These are phyloP conservation scores for Fusarium denticulatum DNA, from an alignment of 2,329 filamentous ascomycete species.

Conservation along the genomic window DNA sequence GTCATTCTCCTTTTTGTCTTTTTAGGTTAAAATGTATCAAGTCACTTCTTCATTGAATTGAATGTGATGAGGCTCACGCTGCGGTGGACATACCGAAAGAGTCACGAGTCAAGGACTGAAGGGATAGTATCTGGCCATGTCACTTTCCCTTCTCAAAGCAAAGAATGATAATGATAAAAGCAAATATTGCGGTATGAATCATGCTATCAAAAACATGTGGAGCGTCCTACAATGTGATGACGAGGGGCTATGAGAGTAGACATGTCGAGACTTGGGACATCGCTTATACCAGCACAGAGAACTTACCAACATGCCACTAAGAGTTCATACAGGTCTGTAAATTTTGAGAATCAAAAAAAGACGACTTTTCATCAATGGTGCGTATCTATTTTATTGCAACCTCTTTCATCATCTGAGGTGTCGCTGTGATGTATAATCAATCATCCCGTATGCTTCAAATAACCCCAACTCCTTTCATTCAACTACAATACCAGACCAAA, in stretches of 20 bases:
- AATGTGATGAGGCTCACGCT: background rate
- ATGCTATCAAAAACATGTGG: background rate
- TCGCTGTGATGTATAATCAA: too few relatives aligned
- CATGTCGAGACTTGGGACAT: background rate
- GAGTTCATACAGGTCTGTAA: fast-evolving
- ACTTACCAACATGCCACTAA: background rate
- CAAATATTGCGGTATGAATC: background rate
- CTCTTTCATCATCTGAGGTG: background rate
- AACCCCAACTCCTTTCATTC: background rate
- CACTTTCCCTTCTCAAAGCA: too few relatives aligned
- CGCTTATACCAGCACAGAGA: background rate
- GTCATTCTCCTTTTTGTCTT: fast-evolving
- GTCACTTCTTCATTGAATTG: fast-evolving
- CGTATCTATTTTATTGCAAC: background rate
- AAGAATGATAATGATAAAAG: background rate
- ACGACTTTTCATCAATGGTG: too few relatives aligned
- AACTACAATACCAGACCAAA: background rate
- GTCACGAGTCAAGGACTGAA: background rate
- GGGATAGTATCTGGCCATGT: background rate
- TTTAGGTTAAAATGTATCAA: fast-evolving
- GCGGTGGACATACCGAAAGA: background rate
- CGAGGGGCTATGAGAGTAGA: background rate
- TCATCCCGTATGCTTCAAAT: background rate
- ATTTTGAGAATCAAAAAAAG: too few relatives aligned
- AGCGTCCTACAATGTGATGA: background rate